Evolutionary conservation across 139 green algal species (phyloP), one percentile per base, ranked within the genome.

Genomic region (Pseudopediastrum boryanum): DNA sequence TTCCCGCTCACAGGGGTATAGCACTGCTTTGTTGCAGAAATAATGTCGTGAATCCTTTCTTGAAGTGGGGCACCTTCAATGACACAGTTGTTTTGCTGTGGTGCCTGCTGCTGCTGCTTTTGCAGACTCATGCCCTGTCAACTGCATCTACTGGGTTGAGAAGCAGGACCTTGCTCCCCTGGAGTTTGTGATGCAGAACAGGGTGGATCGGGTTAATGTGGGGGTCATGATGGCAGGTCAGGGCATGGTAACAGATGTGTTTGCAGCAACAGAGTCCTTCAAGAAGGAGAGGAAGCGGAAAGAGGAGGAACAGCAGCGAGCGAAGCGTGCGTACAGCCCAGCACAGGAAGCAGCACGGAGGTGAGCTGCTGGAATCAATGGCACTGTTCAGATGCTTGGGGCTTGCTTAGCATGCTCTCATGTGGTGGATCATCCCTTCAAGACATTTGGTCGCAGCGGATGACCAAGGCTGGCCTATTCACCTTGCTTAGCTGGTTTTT

Each of bases 101-200:
- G n/a, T n/a, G 3, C 42, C 51, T 71, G 63, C 63, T 54, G 63
- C 63, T n/a, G 62, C 36, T 5, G 9, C 1, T n/a, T 68, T 29
- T 50, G 63, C 62, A 71, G 89, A 94, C 36, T 89, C 87, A 2
- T 97, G 93, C 85, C 93, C 93, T 3, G 93, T 97, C 2, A 87
- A 81, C 77, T 97, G 93, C 88, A 97, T 97, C 65, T 86, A 93
- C 83, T 94, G 90, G 93, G 93, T 97, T 36, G 46, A 93, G 19
- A 88, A 86, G 56, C 77, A 87, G 16, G 74, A 97, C 35, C 82
- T 97, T 73, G 80, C 93, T 4, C 83, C 91, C 0, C 81, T 96
- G 51, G 93, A 97, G 87, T 93, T 92, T 51, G 89, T 96, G 25
- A 93, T 89, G 71, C 91, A 89, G 61, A 73, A 90, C 61, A 81